Evolutionary conservation across 495 filamentous ascomycete genomes (phyloP), one percentile per base, ranked within the genome.

Genomic region (Neurospora tetraspora): DNA sequence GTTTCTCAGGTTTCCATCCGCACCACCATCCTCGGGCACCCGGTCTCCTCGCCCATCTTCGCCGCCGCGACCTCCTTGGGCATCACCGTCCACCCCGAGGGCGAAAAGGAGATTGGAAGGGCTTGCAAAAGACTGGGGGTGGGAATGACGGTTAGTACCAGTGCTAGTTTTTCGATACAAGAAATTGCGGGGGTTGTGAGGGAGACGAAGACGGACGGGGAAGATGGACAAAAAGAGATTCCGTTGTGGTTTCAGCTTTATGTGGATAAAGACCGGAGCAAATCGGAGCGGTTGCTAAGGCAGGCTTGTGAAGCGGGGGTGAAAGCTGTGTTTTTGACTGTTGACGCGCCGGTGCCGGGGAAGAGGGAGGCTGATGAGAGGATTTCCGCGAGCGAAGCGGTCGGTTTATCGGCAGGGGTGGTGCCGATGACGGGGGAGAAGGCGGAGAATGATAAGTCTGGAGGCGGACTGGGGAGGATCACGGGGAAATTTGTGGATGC

Each of bases 191-290:
- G 79, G 20, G 79, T 85, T 16, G 86, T 87, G 3, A 80, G 81
- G 37, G 47, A 69, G 6, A 69, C 76, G 8, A 36, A 43, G 74
- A 23, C 72, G 4, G 31, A 53, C 31, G 18, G 8, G 9, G 38
- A 39, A 1, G 11, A 12, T 39, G 10, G 34, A 36, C 34, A 1
- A 39, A 12, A n/a, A 59, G 53, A 14, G 7, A 70, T 80, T 16
- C 82, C 83, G 2, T 87, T 92, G 76, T 94, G 94, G 83, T 91
- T 94, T 76, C 93, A 96, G 76, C 82, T 97, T 43, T 97, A 97
- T 76, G 92, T 96, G 70, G 91, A 95, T 80, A 89, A 88, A 53
- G 85, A 93, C 73, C 86, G 92, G 2, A 70, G 81, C 59, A 92
- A 92, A 74, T 89, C 90, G n/a, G 91, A 89, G 68, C 83, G 80